Percentiles rank a stretch among this genome's conserved stretches.
Conservation (phyloP, 1,284 basidiomycete species). For the Paramarasmius palmivorus region DNA sequence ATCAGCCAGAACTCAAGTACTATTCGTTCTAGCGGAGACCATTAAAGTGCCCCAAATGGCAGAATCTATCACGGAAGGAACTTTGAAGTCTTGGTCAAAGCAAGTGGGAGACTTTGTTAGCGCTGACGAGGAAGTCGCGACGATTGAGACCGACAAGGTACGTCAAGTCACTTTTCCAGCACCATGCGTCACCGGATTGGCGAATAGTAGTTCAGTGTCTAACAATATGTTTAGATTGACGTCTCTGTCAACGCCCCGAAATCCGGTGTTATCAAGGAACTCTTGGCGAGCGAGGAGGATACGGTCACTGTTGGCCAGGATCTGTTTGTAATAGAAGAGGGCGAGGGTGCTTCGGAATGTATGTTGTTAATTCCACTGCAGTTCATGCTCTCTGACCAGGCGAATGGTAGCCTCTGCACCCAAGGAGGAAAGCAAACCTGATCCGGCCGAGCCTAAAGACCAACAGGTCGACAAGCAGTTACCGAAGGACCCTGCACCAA, state of each 20-base stretch:
- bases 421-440: conserved; percentile 29
- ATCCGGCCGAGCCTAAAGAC: conserved; percentile 44
- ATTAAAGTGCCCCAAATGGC: conserved; percentile 99
- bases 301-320: conserved; percentile 96
- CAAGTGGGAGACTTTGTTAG: conserved; percentile 91
- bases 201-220: too few relatives aligned
- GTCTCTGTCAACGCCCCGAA: conserved; percentile 94
- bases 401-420: too few relatives aligned
- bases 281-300: conserved; percentile 89
- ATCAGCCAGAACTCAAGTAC: conserved; percentile 5
- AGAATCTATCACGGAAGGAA: conserved; percentile 98
- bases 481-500: conserved; percentile 42
- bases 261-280: conserved; percentile 86
- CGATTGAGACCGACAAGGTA: conserved; percentile 99
- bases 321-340: conserved; percentile 89
- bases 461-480: conserved; percentile 49
- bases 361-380: conserved; percentile 24
- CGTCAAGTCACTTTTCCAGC: neutral
- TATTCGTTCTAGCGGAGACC: conserved; percentile 62
- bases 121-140: conserved; percentile 94
- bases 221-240: conserved; percentile 82
- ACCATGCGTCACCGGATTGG: neutral
- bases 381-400: too few relatives aligned
- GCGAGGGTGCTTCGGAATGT: conserved; percentile 59
- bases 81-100: conserved; percentile 94